Base-by-base conservation (phyloP, 495 filamentous ascomycete species). In the Penicillium longicatenatum region DNA sequence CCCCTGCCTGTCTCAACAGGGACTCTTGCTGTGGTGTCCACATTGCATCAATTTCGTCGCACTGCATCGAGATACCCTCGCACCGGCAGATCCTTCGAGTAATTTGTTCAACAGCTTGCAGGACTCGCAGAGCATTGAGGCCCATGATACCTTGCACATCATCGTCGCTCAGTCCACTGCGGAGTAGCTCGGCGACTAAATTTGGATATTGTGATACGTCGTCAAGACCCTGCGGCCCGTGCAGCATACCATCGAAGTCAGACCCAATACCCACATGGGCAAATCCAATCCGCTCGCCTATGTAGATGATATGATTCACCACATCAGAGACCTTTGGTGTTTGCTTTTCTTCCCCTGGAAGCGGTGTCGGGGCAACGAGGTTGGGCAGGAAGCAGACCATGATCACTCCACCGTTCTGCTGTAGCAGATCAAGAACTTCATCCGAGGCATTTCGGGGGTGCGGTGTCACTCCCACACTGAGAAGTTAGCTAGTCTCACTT, bases 241-340 rank as follows among this genome's bases (percentile, higher is more conserved):
- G 8, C 20, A 31, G 7, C 19, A 44, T 54, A 2, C 51, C 51
- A 54, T 54, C 51, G 21, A 44, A 54, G 22, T 54, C 51, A 10
- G 37, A 43, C 4, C 51, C 51, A 30, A 54, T 14, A 4, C 51
- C 51, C 43, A 54, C 21, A 44, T 44, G 35, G 20, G 43, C 51
- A 7, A 11, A 54, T 1, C 51, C 51, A 26, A 44, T 44, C 21
- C 17, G 51, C 2, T 54, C 17, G 6, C 10, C 51, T 10, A 30
- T 19, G 20, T 54, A 26, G 11, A 54, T n/a, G 12, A 54, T 26
- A 17, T 54, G 51, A 45, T 54, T 39, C 6, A 54, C 14, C 6
- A 54, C 51, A 16, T n/a, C n/a, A n/a, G n/a, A n/a, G n/a, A n/a
- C n/a, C n/a, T n/a, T n/a, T n/a, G n/a, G n/a, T n/a, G n/a, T n/a